Percentiles rank a stretch among this genome's conserved stretches.
phyloP scores from a whole-genome alignment of 768 basidiomycete genomes.

The Boletus fagicola region DNA sequence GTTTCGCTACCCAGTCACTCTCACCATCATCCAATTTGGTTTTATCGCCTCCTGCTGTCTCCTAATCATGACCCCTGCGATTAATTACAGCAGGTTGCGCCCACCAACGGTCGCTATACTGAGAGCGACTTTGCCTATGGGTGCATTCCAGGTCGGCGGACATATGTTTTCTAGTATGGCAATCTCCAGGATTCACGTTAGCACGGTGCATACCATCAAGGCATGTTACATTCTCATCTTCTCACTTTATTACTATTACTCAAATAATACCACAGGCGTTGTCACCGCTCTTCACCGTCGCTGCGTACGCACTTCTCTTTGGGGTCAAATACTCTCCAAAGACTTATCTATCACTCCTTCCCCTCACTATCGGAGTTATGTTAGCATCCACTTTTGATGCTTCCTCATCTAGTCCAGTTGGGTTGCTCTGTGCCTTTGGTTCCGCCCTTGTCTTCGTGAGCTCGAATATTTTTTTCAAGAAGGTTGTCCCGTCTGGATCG shows the following conservation, averaged over 20 bases:
- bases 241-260: conserved; percentile 1
- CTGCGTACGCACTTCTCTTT: conserved; percentile 91
- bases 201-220: conserved; percentile 99
- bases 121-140: conserved; percentile 87
- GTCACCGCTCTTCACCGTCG: conserved; percentile 95
- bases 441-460: conserved; percentile 96
- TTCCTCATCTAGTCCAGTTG: conserved; percentile 79
- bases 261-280: conserved; percentile 60
- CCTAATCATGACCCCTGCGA: conserved; percentile 73
- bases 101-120: conserved; percentile 72
- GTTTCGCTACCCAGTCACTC: conserved; percentile 92
- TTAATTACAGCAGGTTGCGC: conserved; percentile 67
- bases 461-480: conserved; percentile 99
- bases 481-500: conserved; percentile 77
- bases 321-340: conserved; percentile 88
- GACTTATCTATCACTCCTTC: conserved; percentile 93
- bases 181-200: conserved; percentile 93
- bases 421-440: conserved; percentile 94
- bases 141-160: conserved; percentile 94
- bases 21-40: conserved; percentile 97
- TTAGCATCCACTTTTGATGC: conserved; percentile 93
- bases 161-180: conserved; percentile 98
- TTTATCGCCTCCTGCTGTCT: conserved; percentile 89
- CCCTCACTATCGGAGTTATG: conserved; percentile 96
- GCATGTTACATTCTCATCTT: conserved; percentile 40